Conservation (phyloP, 306 rosid species). For the Inga leiocalycina region DNA sequence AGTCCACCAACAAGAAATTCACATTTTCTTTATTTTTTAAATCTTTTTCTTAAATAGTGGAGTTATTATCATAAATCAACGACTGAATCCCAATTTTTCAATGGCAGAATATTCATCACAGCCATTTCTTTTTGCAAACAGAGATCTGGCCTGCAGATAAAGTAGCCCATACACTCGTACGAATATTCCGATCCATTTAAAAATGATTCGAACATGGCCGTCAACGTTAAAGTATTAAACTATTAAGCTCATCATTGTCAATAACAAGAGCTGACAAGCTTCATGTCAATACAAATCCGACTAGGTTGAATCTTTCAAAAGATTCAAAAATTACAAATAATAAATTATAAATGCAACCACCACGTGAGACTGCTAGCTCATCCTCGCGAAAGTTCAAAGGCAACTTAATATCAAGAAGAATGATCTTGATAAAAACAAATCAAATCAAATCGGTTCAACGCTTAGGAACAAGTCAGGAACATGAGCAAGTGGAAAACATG, state of each 20-base stretch:
- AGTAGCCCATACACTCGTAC: background rate
- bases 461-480: background rate
- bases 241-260: background rate
- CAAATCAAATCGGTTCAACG: constrained; percentile 27
- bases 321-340: background rate
- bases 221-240: background rate
- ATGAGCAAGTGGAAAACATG: background rate
- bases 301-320: background rate
- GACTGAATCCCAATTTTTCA: background rate
- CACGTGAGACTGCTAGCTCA: background rate
- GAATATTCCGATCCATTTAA: background rate
- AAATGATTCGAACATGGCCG: background rate
- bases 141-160: background rate
- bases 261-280: constrained; percentile 8
- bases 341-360: background rate
- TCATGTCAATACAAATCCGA: background rate
- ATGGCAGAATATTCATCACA: constrained; percentile 12
- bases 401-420: background rate
- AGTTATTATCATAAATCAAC: background rate
- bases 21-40: background rate
- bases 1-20: constrained; percentile 7
- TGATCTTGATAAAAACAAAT: background rate
- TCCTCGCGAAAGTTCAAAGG: background rate
- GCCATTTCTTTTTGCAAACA: no score
- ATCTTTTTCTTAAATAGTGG: constrained; percentile 4